Evolutionary conservation across 1,284 basidiomycete species (phyloP).

Genomic region (Cutaneotrichosporon mucoides): DNA sequence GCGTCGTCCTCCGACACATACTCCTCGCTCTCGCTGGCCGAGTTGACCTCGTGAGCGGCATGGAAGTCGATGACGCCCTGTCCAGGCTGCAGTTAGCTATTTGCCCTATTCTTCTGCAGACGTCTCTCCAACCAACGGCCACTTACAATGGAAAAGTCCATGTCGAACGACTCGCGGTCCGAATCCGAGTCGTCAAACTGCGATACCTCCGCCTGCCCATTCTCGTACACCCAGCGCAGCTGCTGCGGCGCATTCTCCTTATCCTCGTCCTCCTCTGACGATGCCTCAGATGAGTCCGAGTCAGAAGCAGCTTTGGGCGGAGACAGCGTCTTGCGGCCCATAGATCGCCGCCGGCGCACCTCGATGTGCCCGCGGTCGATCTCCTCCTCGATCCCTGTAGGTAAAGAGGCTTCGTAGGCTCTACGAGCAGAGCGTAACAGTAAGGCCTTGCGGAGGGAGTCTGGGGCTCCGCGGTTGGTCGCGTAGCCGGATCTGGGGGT

Average conservation of each 20-base stretch:
- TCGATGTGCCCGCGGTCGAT: constrained; percentile 32
- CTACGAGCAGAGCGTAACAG: constrained; percentile 43
- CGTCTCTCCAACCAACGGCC: too few relatives aligned
- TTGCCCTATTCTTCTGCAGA: too few relatives aligned
- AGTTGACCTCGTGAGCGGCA: background rate
- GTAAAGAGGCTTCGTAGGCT: constrained; percentile 33
- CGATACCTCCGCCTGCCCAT: constrained; percentile 21
- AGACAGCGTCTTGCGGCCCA: constrained; percentile 23
- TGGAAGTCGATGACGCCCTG: constrained; percentile 22
- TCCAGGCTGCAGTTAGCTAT: constrained; percentile 22
- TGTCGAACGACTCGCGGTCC: constrained; percentile 31
- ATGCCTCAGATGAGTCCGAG: constrained; percentile 1
- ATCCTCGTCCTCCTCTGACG: constrained; percentile 17
- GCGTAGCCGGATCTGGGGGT: background rate
- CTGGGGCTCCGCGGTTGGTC: constrained; percentile 5
- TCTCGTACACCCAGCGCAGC: constrained; percentile 33
- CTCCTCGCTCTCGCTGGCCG: constrained; percentile 13
- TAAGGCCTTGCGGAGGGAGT: constrained; percentile 39
- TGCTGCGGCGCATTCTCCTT: constrained; percentile 14
- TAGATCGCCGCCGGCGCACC: constrained; percentile 28
- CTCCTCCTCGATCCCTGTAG: constrained; percentile 29
- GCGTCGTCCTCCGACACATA: background rate
- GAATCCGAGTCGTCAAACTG: constrained; percentile 17
- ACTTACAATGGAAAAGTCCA: constrained; percentile 38
- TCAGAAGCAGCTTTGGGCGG: constrained; percentile 7